Conservation (phyloP, 306 rosid genomes). For the Pyrus betulifolia region DNA sequence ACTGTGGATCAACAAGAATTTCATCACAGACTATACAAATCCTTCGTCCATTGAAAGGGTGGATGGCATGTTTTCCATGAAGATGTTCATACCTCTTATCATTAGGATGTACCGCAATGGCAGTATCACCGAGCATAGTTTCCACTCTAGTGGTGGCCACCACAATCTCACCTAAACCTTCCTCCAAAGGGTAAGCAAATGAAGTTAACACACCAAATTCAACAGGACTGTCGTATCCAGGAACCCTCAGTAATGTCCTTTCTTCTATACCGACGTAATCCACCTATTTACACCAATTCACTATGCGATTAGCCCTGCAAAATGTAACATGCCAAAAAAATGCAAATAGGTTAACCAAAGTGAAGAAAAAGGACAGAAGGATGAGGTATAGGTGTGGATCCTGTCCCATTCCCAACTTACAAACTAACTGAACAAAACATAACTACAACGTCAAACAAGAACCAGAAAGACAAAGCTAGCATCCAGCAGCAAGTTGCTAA, state of each 20-base stretch:
- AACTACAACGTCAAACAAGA: neutral
- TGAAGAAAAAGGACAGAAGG: neutral
- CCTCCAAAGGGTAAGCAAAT: slow-evolving; percentile 83
- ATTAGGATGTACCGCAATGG: slow-evolving; percentile 77
- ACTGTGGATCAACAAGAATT: slow-evolving; percentile 74
- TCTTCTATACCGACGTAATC: slow-evolving; percentile 72
- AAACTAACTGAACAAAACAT: neutral
- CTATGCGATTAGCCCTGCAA: slow-evolving; percentile 78
- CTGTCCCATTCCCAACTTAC: neutral
- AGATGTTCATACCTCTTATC: slow-evolving; percentile 63
- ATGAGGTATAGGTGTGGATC: neutral
- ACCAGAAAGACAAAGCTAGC: neutral
- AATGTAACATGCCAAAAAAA: neutral
- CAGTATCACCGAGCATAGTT: slow-evolving; percentile 98
- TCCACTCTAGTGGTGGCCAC: slow-evolving; percentile 95
- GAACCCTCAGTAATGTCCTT: slow-evolving; percentile 58
- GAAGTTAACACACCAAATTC: slow-evolving; percentile 87
- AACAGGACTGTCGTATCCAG: slow-evolving; percentile 71
- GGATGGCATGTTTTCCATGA: slow-evolving; percentile 82
- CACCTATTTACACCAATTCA: slow-evolving; percentile 76
- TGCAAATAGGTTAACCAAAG: neutral
- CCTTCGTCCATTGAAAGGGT: slow-evolving; percentile 79
- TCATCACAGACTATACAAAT: slow-evolving; percentile 77
- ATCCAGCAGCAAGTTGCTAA: neutral
- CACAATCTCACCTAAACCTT: slow-evolving; percentile 69